Base-by-base conservation (phyloP, 441 rosid species). In the Arabidopsis lyrata region DNA sequence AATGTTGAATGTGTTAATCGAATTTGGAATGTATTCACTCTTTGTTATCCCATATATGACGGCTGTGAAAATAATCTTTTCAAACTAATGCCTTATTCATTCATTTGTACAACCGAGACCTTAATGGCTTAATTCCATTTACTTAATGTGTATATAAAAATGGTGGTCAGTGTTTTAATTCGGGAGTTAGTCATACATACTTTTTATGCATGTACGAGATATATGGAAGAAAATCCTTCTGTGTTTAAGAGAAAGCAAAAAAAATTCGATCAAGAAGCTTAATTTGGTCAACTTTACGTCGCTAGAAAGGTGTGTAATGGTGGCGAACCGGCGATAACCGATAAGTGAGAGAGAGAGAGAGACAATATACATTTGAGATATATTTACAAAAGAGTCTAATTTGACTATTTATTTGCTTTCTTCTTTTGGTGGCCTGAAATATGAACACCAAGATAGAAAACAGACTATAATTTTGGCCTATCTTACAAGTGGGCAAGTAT, bases 391-490 rank as follows among this genome's bases (percentile, higher is more conserved):
- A 4, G 14, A 55, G 13, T 45, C 49, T 45, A 45, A 13, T 47
- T 24, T 24, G 16, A 57, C 38, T 44, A 11, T 44, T 29, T 32
- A 20, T 31, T 27, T 47, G 58, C 52, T 24, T 64, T 66, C 60
- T 18, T 58, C 59, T 56, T 18, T 48, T 9, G 77, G 65, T 57
- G 66, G 72, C 72, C 44, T 27, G 45, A 66, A 48, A 58, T 39
- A 9, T 58, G 18, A 56, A 38, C 29, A 49, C 35, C 18, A 18
- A 38, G 9, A 13, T 31, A 41, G 6, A 31, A 24, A 73, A 47
- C 0, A 58, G 66, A 18, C 29, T 31, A 18, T 39, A 13, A 39
- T 18, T 6, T 39, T 39, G 47, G 36, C 53, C 29, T 39, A 29
- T 74, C 34, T 16, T 13, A 50, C 68, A 50, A 61, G 32, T 61